Conservation (phyloP, 352 stramenopile genomes). For the Phytophthora pluvialis region DNA sequence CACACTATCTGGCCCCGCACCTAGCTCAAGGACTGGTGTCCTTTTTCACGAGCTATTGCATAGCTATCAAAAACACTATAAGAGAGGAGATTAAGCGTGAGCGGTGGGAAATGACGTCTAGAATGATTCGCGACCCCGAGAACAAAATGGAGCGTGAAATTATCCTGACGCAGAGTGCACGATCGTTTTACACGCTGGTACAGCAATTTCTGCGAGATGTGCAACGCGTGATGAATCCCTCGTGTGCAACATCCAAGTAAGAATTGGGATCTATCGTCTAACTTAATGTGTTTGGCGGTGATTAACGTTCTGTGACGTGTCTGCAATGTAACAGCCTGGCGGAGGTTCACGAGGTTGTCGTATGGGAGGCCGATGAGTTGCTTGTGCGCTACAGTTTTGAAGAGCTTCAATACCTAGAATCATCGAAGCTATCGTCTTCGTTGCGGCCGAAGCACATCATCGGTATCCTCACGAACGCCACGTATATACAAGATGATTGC, state of each 20-base stretch:
- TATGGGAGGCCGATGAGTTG: constrained; percentile 64
- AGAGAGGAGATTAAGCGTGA: constrained; percentile 85
- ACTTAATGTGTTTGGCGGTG: neutral
- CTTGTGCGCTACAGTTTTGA: constrained; percentile 70
- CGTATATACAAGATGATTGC: constrained; percentile 74
- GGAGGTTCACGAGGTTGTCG: constrained; percentile 65
- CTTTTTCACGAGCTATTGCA: constrained; percentile 71
- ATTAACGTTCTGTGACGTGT: constrained; percentile 13
- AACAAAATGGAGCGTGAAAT: constrained; percentile 76
- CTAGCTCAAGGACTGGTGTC: constrained; percentile 61
- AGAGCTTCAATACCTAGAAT: constrained; percentile 66
- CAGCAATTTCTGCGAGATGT: constrained; percentile 84
- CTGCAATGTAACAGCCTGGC: constrained; percentile 42
- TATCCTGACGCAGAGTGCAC: constrained; percentile 80
- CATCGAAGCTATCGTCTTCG: constrained; percentile 63
- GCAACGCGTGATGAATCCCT: constrained; percentile 81
- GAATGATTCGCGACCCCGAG: constrained; percentile 76
- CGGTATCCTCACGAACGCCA: constrained; percentile 72
- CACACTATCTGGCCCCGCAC: constrained; percentile 73
- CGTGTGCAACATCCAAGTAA: constrained; percentile 80
- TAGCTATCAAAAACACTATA: constrained; percentile 70
- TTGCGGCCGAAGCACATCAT: constrained; percentile 72
- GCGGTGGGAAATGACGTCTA: constrained; percentile 78
- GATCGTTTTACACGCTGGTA: constrained; percentile 80
- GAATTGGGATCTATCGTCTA: neutral